A percentile compares a stretch with the other conserved stretches of the same genome.
Evolutionary conservation across 2,329 filamentous ascomycete species (phyloP).

Genomic region (Talaromyces sp.): DNA sequence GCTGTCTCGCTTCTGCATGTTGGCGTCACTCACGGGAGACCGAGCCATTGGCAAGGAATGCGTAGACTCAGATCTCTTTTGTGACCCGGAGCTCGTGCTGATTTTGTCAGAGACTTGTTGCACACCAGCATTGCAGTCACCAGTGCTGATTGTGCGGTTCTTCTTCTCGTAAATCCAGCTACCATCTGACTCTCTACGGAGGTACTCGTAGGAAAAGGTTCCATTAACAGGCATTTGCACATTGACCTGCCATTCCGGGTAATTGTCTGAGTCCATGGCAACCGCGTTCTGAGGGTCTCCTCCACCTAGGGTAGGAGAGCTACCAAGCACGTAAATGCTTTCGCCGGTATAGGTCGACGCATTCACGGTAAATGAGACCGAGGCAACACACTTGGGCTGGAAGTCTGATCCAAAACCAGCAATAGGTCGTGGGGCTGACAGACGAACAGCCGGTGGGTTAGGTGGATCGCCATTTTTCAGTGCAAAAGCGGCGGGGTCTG

Average conservation of each 20-base stretch:
- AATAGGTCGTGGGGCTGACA: conserved; percentile 60
- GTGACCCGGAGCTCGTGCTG: conserved; percentile 4
- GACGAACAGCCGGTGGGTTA: conserved; percentile 57
- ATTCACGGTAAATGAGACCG: conserved; percentile 3
- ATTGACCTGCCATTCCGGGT: conserved; percentile 12
- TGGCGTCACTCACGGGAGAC: not conserved
- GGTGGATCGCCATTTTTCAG: conserved; percentile 48
- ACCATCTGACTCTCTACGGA: conserved; percentile 9
- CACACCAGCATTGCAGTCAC: conserved; percentile 8
- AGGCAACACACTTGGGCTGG: conserved; percentile 48
- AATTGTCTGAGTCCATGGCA: conserved; percentile 7
- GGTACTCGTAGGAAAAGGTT: conserved; percentile 14
- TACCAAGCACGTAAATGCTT: conserved; percentile 10
- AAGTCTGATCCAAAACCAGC: conserved; percentile 66
- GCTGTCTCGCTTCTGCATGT: conserved; percentile 17
- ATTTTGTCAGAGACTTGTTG: conserved; percentile 10
- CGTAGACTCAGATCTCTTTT: conserved; percentile 2
- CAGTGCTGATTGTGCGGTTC: conserved; percentile 12
- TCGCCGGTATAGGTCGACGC: conserved; percentile 9
- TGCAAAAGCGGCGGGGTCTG: conserved; percentile 50
- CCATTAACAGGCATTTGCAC: conserved; percentile 11
- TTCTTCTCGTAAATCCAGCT: conserved; percentile 11
- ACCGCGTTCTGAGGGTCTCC: conserved; percentile 3
- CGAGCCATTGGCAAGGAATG: not conserved
- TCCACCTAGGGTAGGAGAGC: conserved; percentile 6